Evolutionary conservation across 306 rosid genomes (phyloP), one percentile per base, ranked within the genome.

Genomic region (Senna siamea): DNA sequence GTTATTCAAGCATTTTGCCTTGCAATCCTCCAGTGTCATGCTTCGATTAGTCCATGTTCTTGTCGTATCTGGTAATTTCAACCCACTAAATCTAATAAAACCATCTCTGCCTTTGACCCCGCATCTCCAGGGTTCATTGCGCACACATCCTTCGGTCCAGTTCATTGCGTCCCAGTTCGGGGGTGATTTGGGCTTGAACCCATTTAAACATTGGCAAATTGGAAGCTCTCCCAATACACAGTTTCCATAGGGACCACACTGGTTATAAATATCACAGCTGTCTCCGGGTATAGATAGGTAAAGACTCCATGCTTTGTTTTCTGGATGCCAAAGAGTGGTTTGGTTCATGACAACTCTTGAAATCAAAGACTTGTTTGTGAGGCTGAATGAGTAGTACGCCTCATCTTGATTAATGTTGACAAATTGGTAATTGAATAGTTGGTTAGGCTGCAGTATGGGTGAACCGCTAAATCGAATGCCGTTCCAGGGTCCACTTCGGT

Each of bases 401-500:
- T 83, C 88, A 37, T 81, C 66, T 8, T 81, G 68, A 11, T 80
- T 75, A n/a, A n/a, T n/a, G 30, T 23, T 22, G 28, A 85, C 56
- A 47, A 59, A 52, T 0, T 53, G 34, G 55, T 34, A 53, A 1
- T 72, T 57, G 19, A 77, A 20, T 1, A 58, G 20, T 1, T 76
- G 66, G 18, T 80, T 64, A 2, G 69, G 2, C 18, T 9, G 64
- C 5, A 34, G 10, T 5, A 51, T 6, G 5, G 82, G 80, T 17
- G 23, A 9, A 5, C 89, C 87, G 35, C 72, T 74, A 57, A 63
- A 54, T 1, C 7, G 14, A 41, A 66, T 2, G 6, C 90, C 87
- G 68, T 80, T 80, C 89, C 86, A 85, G 9, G 92, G 95, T 0
- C 87, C 83, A n/a, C 60, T 66, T 8, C 92, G 65, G 5, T 59